Base-by-base conservation (phyloP, 2,329 filamentous ascomycete genomes). In the Fusarium stilboides region DNA sequence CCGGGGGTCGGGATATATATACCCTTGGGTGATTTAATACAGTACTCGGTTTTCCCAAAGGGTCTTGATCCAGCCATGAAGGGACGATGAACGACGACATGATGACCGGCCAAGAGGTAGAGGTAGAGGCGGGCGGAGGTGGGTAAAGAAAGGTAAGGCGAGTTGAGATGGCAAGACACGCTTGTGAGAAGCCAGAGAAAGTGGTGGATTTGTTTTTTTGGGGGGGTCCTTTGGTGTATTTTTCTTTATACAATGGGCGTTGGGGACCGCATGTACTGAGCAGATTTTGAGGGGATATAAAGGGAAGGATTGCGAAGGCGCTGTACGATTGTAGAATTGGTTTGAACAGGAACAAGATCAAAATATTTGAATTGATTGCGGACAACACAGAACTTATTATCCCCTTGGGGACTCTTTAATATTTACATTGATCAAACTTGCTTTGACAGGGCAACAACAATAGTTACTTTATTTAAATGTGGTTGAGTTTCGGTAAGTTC, bases 81-180 rank as follows among this genome's bases (percentile, higher is more conserved):
- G 67, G 75, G 68, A 79, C 57, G 76, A 77, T 57, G 69, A 71
- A 79, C 70, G 76, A 78, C 68, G 72, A 72, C 61, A 78, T 69
- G 76, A 79, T 59, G 68, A 66, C 70, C 65, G 53, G 69, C 49
- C 52, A 55, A 42, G 66, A 46, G 40, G 58, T 24, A 57, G 47
- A 34, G 31, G 33, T 12, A 57, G 47, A 34, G 31, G 33, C 12
- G 34, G 45, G 28, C 34, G 43, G 42, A 37, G 47, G 34, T 40
- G 43, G 14, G 39, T 34, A 7, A 24, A 24, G 3, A 7, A 24
- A 24, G 3, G 22, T 24, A 24, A 24, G 22, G 22, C 24, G 20
- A 39, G 22, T 10, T 42, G 31, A 44, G 20, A 46, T 54, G 53
- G 49, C 26, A 31, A 50, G 46, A 53, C 20, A 24, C 17, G 40